Percentiles rank a stretch among this genome's conserved stretches.
Conservation (phyloP, 225 moss, liverwort and hornwort genomes). For the Lunularia cruciata region DNA sequence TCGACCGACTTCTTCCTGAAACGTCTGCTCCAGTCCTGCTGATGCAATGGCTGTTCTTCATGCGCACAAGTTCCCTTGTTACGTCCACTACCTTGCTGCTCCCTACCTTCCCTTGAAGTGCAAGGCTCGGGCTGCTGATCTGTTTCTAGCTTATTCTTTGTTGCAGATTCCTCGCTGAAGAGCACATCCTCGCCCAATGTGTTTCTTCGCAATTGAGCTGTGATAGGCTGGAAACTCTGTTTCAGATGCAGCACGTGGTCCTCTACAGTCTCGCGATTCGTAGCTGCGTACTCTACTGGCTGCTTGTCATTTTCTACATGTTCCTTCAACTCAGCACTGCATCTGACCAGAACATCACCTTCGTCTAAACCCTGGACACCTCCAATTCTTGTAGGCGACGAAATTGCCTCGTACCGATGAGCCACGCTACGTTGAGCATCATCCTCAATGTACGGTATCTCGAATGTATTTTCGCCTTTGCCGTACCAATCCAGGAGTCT, state of each 20-base stretch:
- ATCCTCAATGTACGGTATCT: constrained; percentile 4
- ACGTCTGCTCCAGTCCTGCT: constrained; percentile 34
- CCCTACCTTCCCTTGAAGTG: background rate
- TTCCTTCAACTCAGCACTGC: background rate
- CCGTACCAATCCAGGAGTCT: too few relatives aligned
- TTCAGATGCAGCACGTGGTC: too few relatives aligned
- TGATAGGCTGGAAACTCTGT: too few relatives aligned
- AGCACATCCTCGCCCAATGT: background rate
- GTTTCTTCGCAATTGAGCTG: background rate
- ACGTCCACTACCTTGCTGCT: background rate
- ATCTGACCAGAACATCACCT: background rate
- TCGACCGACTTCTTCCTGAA: constrained; percentile 37
- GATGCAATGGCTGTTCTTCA: background rate
- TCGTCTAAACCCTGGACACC: background rate
- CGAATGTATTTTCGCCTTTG: too few relatives aligned
- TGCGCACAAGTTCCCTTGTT: constrained; percentile 4
- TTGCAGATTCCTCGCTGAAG: background rate
- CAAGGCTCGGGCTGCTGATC: background rate
- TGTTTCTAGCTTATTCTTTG: background rate
- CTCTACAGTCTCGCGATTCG: too few relatives aligned
- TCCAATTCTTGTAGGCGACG: background rate
- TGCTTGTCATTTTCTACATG: background rate
- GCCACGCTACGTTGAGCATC: background rate
- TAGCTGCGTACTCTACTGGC: too few relatives aligned
- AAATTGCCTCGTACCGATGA: background rate